Evolutionary conservation across 805 yeast genomes (phyloP).

Genomic region (Yarrowia hollandica): DNA sequence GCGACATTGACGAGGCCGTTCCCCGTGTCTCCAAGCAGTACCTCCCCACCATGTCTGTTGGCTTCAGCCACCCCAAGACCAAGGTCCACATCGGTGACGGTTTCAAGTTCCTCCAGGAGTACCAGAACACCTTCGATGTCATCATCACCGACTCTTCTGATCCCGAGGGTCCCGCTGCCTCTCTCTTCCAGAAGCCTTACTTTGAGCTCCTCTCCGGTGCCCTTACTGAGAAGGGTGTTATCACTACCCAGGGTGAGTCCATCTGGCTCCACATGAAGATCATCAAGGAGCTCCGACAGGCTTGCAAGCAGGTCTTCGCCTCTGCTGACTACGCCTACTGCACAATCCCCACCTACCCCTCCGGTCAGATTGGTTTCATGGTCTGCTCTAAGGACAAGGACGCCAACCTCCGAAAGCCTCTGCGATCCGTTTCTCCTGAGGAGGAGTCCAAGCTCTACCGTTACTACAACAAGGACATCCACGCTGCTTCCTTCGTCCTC

Average conservation of each 20-base stretch:
- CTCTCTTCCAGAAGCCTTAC: slow-evolving; percentile 88
- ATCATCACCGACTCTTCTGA: slow-evolving; percentile 97
- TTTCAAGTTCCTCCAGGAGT: slow-evolving; percentile 86
- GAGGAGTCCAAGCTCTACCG: slow-evolving; percentile 66
- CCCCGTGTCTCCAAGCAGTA: slow-evolving; percentile 81
- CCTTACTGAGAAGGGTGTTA: slow-evolving; percentile 89
- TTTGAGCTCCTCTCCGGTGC: slow-evolving; percentile 81
- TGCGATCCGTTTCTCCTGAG: slow-evolving; percentile 61
- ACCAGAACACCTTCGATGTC: slow-evolving; percentile 86
- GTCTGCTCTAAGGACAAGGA: slow-evolving; percentile 78
- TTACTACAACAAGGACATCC: slow-evolving; percentile 83
- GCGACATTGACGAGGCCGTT: slow-evolving; percentile 95
- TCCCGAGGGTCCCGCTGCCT: slow-evolving; percentile 98
- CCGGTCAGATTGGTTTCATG: slow-evolving; percentile 97
- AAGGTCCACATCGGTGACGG: slow-evolving; percentile 94
- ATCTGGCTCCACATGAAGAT: slow-evolving; percentile 89
- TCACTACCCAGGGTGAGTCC: slow-evolving; percentile 91
- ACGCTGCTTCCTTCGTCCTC: slow-evolving; percentile 83
- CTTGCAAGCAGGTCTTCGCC: slow-evolving; percentile 84
- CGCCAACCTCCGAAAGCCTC: slow-evolving; percentile 67
- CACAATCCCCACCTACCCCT: slow-evolving; percentile 94
- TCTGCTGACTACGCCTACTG: slow-evolving; percentile 89
- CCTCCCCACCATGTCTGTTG: slow-evolving; percentile 82
- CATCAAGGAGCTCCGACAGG: slow-evolving; percentile 77
- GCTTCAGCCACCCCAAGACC: slow-evolving; percentile 85